Percentiles rank a stretch among this genome's conserved stretches.
phyloP scores from a whole-genome alignment of 495 filamentous ascomycete species.

The Aspergillus sclerotioniger region DNA sequence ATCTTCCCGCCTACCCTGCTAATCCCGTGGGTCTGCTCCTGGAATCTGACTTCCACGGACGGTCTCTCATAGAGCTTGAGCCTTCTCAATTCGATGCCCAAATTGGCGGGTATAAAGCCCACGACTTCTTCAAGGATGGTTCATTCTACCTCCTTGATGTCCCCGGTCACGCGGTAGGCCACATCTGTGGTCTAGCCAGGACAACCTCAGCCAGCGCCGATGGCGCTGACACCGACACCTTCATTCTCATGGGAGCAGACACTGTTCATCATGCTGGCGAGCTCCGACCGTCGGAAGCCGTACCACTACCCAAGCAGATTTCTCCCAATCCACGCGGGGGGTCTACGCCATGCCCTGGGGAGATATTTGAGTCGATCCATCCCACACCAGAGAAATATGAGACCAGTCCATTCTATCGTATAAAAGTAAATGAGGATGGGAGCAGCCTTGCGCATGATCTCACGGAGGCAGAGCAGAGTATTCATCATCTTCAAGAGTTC shows the following conservation, averaged over 20 bases:
- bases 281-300: neutral
- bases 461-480: neutral
- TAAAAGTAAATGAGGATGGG: neutral
- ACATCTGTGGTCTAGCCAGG: neutral
- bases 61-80: neutral
- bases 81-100: neutral
- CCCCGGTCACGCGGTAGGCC: neutral
- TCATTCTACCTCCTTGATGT: neutral
- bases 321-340: neutral
- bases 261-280: neutral
- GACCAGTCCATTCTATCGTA: neutral
- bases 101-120: neutral
- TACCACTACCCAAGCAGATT: neutral
- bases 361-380: neutral
- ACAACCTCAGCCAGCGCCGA: neutral
- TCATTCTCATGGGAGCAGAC: slow-evolving; percentile 4
- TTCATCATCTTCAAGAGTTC: neutral
- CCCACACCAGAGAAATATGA: neutral
- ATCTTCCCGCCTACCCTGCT: neutral
- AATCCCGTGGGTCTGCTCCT: neutral
- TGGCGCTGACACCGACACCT: neutral
- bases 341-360: neutral
- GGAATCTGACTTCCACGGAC: neutral
- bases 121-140: neutral
- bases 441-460: neutral